Base-by-base conservation (phyloP, 2,329 filamentous ascomycete genomes). In the Penicillium occitanis region DNA sequence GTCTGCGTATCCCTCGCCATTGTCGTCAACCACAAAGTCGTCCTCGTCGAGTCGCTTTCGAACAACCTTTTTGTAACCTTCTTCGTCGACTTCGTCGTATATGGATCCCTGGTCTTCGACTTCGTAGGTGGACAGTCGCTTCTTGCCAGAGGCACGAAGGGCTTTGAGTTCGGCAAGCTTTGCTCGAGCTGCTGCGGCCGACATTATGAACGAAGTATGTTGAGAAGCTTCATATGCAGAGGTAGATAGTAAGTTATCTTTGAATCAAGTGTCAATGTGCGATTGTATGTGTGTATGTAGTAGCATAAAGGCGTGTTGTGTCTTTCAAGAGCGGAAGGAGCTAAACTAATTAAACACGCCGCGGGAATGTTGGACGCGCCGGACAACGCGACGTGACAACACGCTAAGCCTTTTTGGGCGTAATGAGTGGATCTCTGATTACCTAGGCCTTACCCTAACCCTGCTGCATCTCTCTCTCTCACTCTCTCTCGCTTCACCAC, bases 1-100 rank as follows among this genome's bases (percentile, higher is more conserved):
- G 76, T 98, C 94, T 70, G 92, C 94, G 74, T 99, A 99, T 44
- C 95, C 94, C 76, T 94, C 92, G 74, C 94, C 94, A 81, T 97
- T 96, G 81, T 99, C 95, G 82, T 98, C 95, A 67, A 99, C 93
- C 62, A 99, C 94, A 74, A 99, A 99, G 80, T 99, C 95, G 73
- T 99, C 95, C 73, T 96, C 86, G 75, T 98, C 91, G 61, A 99
- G 84, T 57, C 95, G 90, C 65, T 90, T 88, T 50, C 95, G 88
- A 14, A 99, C 93, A 70, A 98, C 90, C 77, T 96, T 96, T 83
- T 97, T 97, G 84, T 99, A 99, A 61, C 91, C 91, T 74, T 95
- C 94, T 73, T 99, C 95, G 75, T 98, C 93, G 58, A 99, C 93
- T 73, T 96, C 93, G 69, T 98, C 95, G 81, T 98, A 99, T 53